Evolutionary conservation across 768 basidiomycete species (phyloP), one percentile per base, ranked within the genome.

Genomic region (Suillus clintonianus): DNA sequence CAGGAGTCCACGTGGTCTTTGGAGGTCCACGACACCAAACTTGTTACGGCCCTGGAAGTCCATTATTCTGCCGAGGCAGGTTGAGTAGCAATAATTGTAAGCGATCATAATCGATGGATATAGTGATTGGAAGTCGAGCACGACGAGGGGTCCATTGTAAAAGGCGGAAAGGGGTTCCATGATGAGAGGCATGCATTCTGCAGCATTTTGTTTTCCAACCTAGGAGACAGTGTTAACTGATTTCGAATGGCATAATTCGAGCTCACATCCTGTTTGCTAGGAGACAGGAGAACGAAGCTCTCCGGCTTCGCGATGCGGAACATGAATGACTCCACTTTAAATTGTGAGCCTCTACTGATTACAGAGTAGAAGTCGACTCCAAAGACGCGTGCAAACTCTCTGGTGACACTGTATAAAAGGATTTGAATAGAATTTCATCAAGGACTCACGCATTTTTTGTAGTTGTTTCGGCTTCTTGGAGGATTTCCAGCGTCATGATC

Each of bases 71-170:
- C 97, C 97, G 36, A 99, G 82, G 74, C 96, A 99, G 2, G 97
- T 99, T 32, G 96, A 98, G 73, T 95, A 96, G 71, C 93, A 95
- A 74, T 95, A 95, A 74, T 99, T 99, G 78, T 99, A 96, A 7
- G 95, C 97, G 68, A 99, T 97, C 97, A 99, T 99, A 64, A 98
- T 82, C 0, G 95, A 97, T 0, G 97, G 97, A 74, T 99, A 99
- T 30, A 99, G 83, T 2, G 92, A 95, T 70, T 97, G 94, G 74
- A 99, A 99, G 74, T 99, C 97, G 61, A 99, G 82, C 1, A 99
- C 96, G 41, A 98, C 79, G 14, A 99, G 82, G 5, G 97, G 97
- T 68, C 91, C 91, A 47, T 88, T 91, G 76, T 98, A 99, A 71
- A 95, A 97, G 2, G 91, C 92, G 0, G 95, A 97, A 45, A 88